Base-by-base conservation (phyloP, 2,329 filamentous ascomycete species). In the Phaeosphaeria sp. region DNA sequence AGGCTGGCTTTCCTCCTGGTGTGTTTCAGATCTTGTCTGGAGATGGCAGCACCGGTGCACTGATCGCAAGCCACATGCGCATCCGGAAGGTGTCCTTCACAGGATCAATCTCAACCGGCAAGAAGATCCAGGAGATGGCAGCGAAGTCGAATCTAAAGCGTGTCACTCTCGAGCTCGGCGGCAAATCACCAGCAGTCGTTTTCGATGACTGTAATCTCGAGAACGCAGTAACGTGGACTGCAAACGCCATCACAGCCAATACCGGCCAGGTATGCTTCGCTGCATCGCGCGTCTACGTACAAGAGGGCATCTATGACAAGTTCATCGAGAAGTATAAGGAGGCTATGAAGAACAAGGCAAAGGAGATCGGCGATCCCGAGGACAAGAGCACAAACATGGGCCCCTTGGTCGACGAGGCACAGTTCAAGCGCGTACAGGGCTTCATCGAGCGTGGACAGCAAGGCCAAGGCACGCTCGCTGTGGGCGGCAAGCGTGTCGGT, bases 151-250 rank as follows among this genome's bases (percentile, higher is more conserved):
- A 81, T 51, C 65, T 81, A 6, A 81, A 81, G 68, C 69, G 74
- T 20, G 75, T 81, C 4, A 80, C 76, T 0, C 74, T 81, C 13
- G 79, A 81, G 58, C 71, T 80, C 1, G 79, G 79, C 18, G 80
- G 80, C 17, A 82, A 82, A 60, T 76, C 72, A 8, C 80, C 80
- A 0, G 75, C 76, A 1, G 68, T 82, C 5, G 72, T 82, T 6
- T 82, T 82, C 56, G 77, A 80, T 30, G 80, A 82, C 61, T 70
- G 66, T 17, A 74, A 81, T 60, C 66, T 82, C 9, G 77, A 81
- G 4, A 78, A 81, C 20, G 78, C 77, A 0, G 72, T 78, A 1
- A 65, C 59, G 2, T 74, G 72, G 74, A 73, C 65, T 9, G 67
- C 69, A 8, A 74, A 75, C 44, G 73, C 69, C 30, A 77, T 77